Evolutionary conservation across 78 protist genomes (phyloP).

Genomic region (Bodo saltans): DNA sequence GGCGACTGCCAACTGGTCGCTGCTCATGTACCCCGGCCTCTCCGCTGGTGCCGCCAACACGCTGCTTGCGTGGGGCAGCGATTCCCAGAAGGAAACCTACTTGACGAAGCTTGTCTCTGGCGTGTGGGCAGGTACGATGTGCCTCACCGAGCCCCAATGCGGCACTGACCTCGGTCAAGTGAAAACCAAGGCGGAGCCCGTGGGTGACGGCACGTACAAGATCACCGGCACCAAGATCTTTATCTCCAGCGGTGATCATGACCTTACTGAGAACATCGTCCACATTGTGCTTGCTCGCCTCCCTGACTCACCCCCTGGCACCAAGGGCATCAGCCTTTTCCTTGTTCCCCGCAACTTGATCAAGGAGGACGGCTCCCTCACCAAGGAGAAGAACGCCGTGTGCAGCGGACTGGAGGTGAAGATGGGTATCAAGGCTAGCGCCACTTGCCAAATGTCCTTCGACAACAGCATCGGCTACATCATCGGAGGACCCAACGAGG

Average conservation of each 20-base stretch:
- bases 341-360: conserved; percentile 27
- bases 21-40: conserved; percentile 51
- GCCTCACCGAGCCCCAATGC: conserved; percentile 48
- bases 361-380: not conserved
- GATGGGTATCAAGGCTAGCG: conserved; percentile 38
- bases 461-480: conserved; percentile 30
- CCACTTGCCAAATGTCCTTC: conserved; percentile 29
- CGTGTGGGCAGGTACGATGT: conserved; percentile 40
- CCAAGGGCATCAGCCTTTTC: conserved; percentile 38
- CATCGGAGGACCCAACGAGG: conserved; percentile 27
- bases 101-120: conserved; percentile 17
- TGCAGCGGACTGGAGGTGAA: conserved; percentile 22
- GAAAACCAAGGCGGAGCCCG: conserved; percentile 34
- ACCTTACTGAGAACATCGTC: conserved; percentile 34
- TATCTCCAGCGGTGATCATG: conserved; percentile 46
- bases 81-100: conserved; percentile 17
- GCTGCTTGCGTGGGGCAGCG: conserved; percentile 9
- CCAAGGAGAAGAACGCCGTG: not conserved
- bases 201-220: conserved; percentile 18
- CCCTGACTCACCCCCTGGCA: conserved; percentile 29
- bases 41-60: conserved; percentile 37
- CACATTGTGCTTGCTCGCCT: conserved; percentile 40
- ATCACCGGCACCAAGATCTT: conserved; percentile 43
- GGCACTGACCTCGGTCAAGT: conserved; percentile 38
- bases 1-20: conserved; percentile 50